phyloP scores from a whole-genome alignment of 441 rosid genomes.

The Jatropha multifida region DNA sequence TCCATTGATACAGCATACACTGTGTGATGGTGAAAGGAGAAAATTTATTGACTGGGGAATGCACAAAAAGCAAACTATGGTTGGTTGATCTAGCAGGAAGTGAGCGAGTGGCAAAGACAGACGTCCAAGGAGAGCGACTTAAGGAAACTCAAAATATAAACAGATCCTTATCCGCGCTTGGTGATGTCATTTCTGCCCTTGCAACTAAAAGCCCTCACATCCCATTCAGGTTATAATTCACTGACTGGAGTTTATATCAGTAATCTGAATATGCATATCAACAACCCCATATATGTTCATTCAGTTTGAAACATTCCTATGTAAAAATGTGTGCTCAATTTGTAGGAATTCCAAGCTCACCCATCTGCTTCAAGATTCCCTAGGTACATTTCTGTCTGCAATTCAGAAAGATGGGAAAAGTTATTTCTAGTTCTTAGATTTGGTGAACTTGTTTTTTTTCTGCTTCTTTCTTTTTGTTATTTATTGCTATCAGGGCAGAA shows the following conservation, averaged over 20 bases:
- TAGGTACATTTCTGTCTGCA: slow-evolving; percentile 48
- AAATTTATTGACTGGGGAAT: slow-evolving; percentile 81
- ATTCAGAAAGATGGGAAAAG: background rate
- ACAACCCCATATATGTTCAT: background rate
- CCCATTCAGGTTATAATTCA: slow-evolving; percentile 71
- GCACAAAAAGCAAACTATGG: slow-evolving; percentile 93
- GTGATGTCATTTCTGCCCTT: slow-evolving; percentile 94
- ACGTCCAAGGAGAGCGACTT: slow-evolving; percentile 88
- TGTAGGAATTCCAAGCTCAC: slow-evolving; percentile 98
- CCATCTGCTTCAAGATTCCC: slow-evolving; percentile 92
- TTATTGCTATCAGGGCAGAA: background rate
- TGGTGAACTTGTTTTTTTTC: background rate
- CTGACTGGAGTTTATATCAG: slow-evolving; percentile 1
- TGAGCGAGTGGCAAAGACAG: slow-evolving; percentile 91
- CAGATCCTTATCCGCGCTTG: slow-evolving; percentile 94
- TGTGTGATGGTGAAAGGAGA: slow-evolving; percentile 91
- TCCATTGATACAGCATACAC: slow-evolving; percentile 55
- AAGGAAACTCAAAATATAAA: slow-evolving; percentile 95
- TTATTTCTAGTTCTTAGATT: background rate
- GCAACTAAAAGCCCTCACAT: slow-evolving; percentile 88
- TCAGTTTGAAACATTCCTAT: slow-evolving; percentile 12
- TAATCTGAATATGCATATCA: slow-evolving; percentile 10
- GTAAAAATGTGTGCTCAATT: background rate
- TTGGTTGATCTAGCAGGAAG: slow-evolving; percentile 97
- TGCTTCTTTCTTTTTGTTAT: background rate